Evolutionary conservation across 495 filamentous ascomycete species (phyloP).

Genomic region (Trichoderma reesei): DNA sequence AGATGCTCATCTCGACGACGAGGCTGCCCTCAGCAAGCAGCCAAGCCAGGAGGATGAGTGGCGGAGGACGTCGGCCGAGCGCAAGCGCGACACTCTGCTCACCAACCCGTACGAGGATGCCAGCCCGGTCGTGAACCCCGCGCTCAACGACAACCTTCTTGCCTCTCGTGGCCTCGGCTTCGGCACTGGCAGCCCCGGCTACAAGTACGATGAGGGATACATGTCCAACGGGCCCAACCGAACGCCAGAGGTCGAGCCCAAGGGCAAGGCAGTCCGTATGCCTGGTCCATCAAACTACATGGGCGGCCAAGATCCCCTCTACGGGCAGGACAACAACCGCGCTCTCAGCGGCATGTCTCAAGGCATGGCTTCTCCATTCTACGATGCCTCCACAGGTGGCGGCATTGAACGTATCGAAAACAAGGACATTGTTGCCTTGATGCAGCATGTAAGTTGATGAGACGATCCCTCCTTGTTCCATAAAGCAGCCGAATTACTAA

Average conservation of each 20-base stretch:
- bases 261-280: constrained; percentile 49
- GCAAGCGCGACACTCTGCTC: constrained; percentile 46
- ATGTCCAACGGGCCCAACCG: constrained; percentile 64
- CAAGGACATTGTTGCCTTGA: constrained; percentile 92
- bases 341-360: constrained; percentile 86
- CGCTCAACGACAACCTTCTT: constrained; percentile 38
- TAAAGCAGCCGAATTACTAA: constrained; percentile 26
- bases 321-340: constrained; percentile 32
- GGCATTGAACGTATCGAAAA: constrained; percentile 91
- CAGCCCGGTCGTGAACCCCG: constrained; percentile 41
- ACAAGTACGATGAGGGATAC: constrained; percentile 72
- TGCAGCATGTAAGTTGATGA: constrained; percentile 64
- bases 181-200: constrained; percentile 41
- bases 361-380: constrained; percentile 77
- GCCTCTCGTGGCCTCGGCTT: constrained; percentile 31
- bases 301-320: constrained; percentile 50
- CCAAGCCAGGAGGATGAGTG: constrained; percentile 44
- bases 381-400: constrained; percentile 80
- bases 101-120: constrained; percentile 51
- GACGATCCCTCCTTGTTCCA: constrained; percentile 25
- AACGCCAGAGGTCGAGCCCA: constrained; percentile 47
- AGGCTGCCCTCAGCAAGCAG: constrained; percentile 36
- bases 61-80: constrained; percentile 43
- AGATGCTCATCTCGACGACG: constrained; percentile 30
- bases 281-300: constrained; percentile 42